Evolutionary conservation across 1,284 basidiomycete genomes (phyloP), one percentile per base, ranked within the genome.

Genomic region (Ceratobasidium sp.): DNA sequence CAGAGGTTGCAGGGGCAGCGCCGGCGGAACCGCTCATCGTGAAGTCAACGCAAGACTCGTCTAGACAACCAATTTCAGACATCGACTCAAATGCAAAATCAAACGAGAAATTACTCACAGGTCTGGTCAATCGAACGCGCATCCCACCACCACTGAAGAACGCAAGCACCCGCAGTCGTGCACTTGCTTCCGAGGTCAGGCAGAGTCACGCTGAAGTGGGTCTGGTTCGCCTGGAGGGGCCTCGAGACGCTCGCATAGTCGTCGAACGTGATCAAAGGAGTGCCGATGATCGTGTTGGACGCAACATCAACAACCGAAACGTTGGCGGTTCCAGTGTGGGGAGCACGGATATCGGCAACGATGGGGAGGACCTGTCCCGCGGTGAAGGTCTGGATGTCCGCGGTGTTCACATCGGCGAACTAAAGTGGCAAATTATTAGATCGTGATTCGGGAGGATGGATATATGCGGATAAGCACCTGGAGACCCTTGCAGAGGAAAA

Each of bases 261-360:
- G 7, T 29, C 29, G 15, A 48, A 72, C 9, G 45, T 11, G 4
- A 47, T 76, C 63, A 77, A 59, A 2, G 73, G 45, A 14, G 66
- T 59, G n/a, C 76, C 76, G 27, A 77, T 74, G 59, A 76, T 51
- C 27, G 51, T 65, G 75, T 77, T 76, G 24, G 66, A 76, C 45
- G 73, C 57, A 19, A 75, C 73, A 47, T 77, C 75, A 60, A 77
- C 64, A 66, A 76, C 67, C 29, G 72, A 76, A 7, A 48, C 29
- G 29, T 72, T 72, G 24, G 56, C 57, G 9, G 15, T 24, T 7
- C 69, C 69, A 22, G 45, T 53, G 56, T 60, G 69, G 27, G 69
- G 69, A n/a, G 69, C 57, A 17, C 57, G 69, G 31, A 62, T 60
- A 22, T 72, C 69, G 4, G 51, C 15, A 9, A 31, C 48, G 33